Evolutionary conservation across 2,329 filamentous ascomycete species (phyloP).

Genomic region (Sporothrix dimorphospora): DNA sequence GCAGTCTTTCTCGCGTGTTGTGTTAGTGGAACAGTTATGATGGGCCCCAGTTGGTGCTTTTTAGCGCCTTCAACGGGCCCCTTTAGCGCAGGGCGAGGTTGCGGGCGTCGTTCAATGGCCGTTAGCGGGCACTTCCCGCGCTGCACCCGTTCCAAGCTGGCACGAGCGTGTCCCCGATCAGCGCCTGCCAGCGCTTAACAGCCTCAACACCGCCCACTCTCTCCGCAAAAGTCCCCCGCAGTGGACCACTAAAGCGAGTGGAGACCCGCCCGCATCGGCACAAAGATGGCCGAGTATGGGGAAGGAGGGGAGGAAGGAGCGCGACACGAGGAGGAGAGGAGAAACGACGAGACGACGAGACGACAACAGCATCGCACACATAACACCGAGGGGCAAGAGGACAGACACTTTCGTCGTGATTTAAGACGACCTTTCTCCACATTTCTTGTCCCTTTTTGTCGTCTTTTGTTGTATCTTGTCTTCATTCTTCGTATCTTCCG

Average conservation of each 20-base stretch:
- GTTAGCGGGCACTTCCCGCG: no score
- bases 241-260: not conserved
- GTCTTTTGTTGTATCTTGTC: not conserved
- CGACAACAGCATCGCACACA: not conserved
- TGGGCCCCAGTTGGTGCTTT: no score
- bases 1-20: no score
- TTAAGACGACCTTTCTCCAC: no score
- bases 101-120: no score
- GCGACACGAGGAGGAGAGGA: not conserved
- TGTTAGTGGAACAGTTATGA: no score
- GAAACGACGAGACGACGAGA: not conserved
- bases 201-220: not conserved
- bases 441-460: not conserved
- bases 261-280: not conserved
- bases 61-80: no score
- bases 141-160: no score
- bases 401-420: not conserved
- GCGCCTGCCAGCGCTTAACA: no score
- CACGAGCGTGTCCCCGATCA: no score
- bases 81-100: no score
- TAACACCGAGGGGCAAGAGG: not conserved
- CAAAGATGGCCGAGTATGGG: conserved; percentile 16
- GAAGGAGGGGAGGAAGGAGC: not conserved
- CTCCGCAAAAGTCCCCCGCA: not conserved
- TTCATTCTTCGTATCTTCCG: not conserved